Conservation (phyloP, 495 filamentous ascomycete species). For the Penicillium daleae region DNA sequence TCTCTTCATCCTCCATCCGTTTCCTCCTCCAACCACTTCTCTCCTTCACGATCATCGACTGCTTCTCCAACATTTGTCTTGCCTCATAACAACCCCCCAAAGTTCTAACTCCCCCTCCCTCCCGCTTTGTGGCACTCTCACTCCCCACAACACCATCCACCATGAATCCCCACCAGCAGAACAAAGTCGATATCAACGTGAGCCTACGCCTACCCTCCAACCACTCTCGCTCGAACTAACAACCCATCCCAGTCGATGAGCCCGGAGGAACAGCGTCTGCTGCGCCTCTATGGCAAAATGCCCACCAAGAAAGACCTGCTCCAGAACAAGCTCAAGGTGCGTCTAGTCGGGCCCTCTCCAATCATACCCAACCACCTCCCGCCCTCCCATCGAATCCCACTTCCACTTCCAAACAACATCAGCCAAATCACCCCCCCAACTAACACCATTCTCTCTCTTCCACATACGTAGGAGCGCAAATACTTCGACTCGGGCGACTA, state of each 20-base stretch:
- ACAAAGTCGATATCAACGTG: constrained; percentile 95
- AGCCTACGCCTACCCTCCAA: constrained; percentile 40
- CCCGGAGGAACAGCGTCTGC: constrained; percentile 91
- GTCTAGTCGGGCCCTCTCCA: constrained; percentile 11
- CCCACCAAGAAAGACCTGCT: constrained; percentile 94
- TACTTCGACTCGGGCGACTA: constrained; percentile 99
- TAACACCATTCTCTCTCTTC: constrained; percentile 1
- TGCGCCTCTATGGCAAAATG: constrained; percentile 95
- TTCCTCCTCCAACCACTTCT: constrained; percentile 12
- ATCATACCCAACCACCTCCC: not conserved
- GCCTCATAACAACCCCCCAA: no score
- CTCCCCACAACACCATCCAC: constrained; percentile 26
- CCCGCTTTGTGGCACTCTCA: constrained; percentile 8
- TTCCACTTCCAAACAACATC: not conserved
- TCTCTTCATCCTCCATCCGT: not conserved
- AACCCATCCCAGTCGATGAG: constrained; percentile 66
- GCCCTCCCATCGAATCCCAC: constrained; percentile 7
- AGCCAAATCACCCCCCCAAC: not conserved
- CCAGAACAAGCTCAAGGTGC: constrained; percentile 91
- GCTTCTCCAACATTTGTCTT: not conserved
- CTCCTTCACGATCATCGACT: constrained; percentile 9
- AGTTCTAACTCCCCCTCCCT: not conserved
- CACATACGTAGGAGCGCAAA: constrained; percentile 75
- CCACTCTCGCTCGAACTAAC: constrained; percentile 19
- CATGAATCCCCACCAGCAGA: constrained; percentile 96